Conservation (phyloP, 106 monocot genomes). For the Chionographis japonica region DNA sequence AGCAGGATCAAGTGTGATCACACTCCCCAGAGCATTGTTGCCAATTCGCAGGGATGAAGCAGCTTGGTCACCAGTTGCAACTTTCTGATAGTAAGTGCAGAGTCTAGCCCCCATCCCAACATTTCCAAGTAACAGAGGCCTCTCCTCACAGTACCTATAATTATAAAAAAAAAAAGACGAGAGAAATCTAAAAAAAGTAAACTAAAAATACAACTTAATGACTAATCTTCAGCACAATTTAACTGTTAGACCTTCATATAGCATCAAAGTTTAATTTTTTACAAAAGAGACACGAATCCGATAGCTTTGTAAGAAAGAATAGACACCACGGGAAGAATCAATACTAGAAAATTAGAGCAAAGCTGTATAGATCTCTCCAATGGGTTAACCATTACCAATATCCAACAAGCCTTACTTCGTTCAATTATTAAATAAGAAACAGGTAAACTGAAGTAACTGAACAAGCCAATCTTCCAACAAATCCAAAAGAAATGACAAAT, state of each 20-base stretch:
- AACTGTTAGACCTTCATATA: too few relatives aligned
- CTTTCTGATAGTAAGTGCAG: slow-evolving; percentile 92
- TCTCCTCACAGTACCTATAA: slow-evolving; percentile 92
- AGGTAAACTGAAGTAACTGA: too few relatives aligned
- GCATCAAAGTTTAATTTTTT: neutral
- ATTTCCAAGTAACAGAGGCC: slow-evolving; percentile 83
- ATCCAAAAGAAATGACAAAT: too few relatives aligned
- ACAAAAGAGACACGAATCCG: too few relatives aligned
- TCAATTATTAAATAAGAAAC: too few relatives aligned
- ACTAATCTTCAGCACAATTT: too few relatives aligned
- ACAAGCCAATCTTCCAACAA: too few relatives aligned
- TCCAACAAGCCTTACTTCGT: too few relatives aligned
- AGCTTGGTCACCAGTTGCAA: slow-evolving; percentile 61
- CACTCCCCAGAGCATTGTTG: slow-evolving; percentile 52
- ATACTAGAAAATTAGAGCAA: neutral
- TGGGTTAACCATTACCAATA: too few relatives aligned
- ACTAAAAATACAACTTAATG: too few relatives aligned
- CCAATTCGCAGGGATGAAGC: slow-evolving; percentile 57
- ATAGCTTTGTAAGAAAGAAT: neutral
- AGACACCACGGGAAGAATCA: neutral
- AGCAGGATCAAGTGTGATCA: slow-evolving; percentile 74
- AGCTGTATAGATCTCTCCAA: too few relatives aligned
- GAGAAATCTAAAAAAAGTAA: neutral
- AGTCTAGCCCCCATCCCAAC: slow-evolving; percentile 93
- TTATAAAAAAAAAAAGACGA: neutral